These are phyloP conservation scores for Diaporthe destruens DNA, from an alignment of 2,329 filamentous ascomycete species.

Conservation along the genomic window DNA sequence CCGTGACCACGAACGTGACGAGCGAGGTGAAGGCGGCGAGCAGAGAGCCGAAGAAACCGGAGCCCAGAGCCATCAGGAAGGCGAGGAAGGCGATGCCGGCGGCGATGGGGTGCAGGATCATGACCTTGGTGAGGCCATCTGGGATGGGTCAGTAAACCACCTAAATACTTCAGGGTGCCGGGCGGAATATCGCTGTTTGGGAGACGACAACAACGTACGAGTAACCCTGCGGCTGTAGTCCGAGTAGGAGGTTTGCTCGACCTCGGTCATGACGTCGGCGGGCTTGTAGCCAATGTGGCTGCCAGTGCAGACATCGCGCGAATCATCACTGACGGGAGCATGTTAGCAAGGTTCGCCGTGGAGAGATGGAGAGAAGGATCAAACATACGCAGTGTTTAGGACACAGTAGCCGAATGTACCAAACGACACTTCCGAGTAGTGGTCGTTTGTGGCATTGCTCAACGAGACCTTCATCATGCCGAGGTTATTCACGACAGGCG, in stretches of 20 bases:
- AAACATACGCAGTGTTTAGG: slow-evolving; percentile 44
- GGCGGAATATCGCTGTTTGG: too few relatives aligned
- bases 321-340: slow-evolving; percentile 35
- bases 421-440: slow-evolving; percentile 59
- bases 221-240: slow-evolving; percentile 58
- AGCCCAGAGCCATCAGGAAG: slow-evolving; percentile 66
- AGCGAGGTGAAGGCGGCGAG: slow-evolving; percentile 63
- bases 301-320: slow-evolving; percentile 62
- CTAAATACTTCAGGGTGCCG: neutral
- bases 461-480: slow-evolving; percentile 66
- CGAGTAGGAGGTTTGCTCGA: slow-evolving; percentile 57
- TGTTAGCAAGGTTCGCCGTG: slow-evolving; percentile 1
- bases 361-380: neutral
- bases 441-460: slow-evolving; percentile 50
- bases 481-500: slow-evolving; percentile 69
- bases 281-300: slow-evolving; percentile 69
- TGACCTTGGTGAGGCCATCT: slow-evolving; percentile 66
- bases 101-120: slow-evolving; percentile 74
- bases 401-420: slow-evolving; percentile 73
- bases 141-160: neutral
- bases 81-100: slow-evolving; percentile 69
- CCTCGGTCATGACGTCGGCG: slow-evolving; percentile 56
- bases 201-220: neutral
- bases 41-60: slow-evolving; percentile 65
- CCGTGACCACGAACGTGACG: slow-evolving; percentile 62